phyloP scores from a whole-genome alignment of 768 basidiomycete species.

The Fibroporia radiculosa region DNA sequence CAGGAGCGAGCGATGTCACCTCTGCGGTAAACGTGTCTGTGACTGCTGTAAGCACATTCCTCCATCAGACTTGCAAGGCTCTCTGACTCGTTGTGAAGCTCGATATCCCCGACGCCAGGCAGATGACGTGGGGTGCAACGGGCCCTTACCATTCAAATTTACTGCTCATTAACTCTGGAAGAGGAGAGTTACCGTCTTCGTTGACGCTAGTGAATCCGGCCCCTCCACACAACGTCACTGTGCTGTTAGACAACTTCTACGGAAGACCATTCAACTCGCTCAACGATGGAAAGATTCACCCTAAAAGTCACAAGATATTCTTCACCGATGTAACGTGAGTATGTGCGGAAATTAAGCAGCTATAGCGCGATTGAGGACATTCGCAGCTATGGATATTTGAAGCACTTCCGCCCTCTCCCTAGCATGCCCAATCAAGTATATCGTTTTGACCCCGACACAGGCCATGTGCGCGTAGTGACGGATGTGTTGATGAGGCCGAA shows the following conservation, averaged over 20 bases:
- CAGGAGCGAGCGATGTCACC: conserved; percentile 19
- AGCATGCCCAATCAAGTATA: conserved; percentile 72
- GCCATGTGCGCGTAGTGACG: conserved; percentile 62
- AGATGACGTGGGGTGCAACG: conserved; percentile 68
- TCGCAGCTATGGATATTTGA: conserved; percentile 53
- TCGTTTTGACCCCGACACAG: conserved; percentile 59
- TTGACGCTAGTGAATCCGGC: conserved; percentile 58
- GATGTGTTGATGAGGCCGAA: conserved; percentile 70
- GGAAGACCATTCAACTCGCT: conserved; percentile 78
- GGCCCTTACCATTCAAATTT: conserved; percentile 53
- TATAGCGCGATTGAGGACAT: background rate
- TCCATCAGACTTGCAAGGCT: conserved; percentile 1
- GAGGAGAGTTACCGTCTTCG: conserved; percentile 53
- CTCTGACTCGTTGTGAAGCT: conserved; percentile 31
- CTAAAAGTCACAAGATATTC: conserved; percentile 55
- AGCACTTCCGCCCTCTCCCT: conserved; percentile 58
- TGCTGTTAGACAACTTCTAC: conserved; percentile 71
- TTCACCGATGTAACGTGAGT: conserved; percentile 68
- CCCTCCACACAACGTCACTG: conserved; percentile 57
- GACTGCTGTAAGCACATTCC: conserved; percentile 22
- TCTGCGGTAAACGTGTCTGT: conserved; percentile 42
- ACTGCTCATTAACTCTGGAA: conserved; percentile 60
- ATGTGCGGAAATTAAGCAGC: background rate
- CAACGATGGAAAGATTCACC: conserved; percentile 73
- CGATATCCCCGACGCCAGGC: conserved; percentile 45